Percentiles rank a stretch among this genome's conserved stretches.
Conservation (phyloP, 768 basidiomycete species). For the Dendrothele bispora region DNA sequence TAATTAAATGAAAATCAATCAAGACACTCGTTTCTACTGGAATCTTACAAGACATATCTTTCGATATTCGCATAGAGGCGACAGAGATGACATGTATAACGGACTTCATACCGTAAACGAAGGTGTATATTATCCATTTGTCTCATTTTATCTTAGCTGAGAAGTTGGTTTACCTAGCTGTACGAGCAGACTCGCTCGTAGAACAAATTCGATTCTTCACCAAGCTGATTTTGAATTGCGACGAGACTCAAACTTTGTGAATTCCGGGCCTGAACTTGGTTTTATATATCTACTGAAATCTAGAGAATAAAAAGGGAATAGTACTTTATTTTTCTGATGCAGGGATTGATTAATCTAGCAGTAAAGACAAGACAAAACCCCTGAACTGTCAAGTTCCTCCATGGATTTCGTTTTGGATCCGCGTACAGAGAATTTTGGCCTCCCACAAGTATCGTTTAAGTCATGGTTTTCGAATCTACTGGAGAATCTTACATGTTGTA, state of each 20-base stretch:
- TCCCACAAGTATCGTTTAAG: too few relatives aligned
- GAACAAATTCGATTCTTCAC: conserved; percentile 41
- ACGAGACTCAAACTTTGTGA: conserved; percentile 27
- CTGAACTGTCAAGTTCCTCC: too few relatives aligned
- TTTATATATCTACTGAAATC: too few relatives aligned
- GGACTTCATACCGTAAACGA: conserved; percentile 52
- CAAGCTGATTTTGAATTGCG: conserved; percentile 39
- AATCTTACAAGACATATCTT: conserved; percentile 39
- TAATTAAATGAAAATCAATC: background rate
- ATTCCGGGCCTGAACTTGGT: too few relatives aligned
- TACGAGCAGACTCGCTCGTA: conserved; percentile 29
- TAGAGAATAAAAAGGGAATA: too few relatives aligned
- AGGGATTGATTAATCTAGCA: too few relatives aligned
- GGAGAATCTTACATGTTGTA: too few relatives aligned
- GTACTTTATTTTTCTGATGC: too few relatives aligned
- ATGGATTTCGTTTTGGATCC: too few relatives aligned
- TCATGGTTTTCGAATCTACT: too few relatives aligned
- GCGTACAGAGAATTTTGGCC: too few relatives aligned
- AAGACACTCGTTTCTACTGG: conserved; percentile 37
- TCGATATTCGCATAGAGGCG: conserved; percentile 39
- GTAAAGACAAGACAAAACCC: too few relatives aligned
- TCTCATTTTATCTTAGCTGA: conserved; percentile 19
- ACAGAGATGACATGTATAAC: conserved; percentile 15
- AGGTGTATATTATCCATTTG: conserved; percentile 33
- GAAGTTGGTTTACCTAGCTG: conserved; percentile 12